These are phyloP conservation scores for Echeveria elegans DNA, from an alignment of 164 flowering plant genomes.

Conservation along the genomic window DNA sequence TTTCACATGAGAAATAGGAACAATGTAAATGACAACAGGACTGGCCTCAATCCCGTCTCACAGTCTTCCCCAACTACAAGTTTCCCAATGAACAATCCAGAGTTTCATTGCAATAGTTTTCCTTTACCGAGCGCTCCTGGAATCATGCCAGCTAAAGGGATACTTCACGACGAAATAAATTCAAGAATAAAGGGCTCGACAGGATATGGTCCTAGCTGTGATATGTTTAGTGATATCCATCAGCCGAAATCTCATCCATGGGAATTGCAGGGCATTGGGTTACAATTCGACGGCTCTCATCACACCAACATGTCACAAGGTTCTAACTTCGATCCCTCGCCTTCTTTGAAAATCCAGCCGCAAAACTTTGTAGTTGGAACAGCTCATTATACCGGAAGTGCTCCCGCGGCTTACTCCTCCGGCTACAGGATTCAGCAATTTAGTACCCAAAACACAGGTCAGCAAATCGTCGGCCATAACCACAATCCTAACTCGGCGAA, in stretches of 20 bases:
- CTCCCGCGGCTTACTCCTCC: conserved; percentile 18
- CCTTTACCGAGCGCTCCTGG: conserved; percentile 33
- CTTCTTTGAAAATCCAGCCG: conserved; percentile 34
- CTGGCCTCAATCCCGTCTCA: conserved; percentile 28
- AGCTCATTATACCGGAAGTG: conserved; percentile 14
- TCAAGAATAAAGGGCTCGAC: conserved; percentile 34
- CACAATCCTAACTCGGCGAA: conserved; percentile 17
- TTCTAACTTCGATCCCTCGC: conserved; percentile 17
- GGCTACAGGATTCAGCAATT: conserved; percentile 23
- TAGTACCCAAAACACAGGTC: conserved; percentile 9
- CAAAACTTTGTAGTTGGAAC: conserved; percentile 30
- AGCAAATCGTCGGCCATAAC: conserved; percentile 19
- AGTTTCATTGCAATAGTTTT: conserved; percentile 41
- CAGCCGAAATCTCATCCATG: conserved; percentile 5
- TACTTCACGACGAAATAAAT: conserved; percentile 34
- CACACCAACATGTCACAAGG: conserved; percentile 17
- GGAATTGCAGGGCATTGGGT: conserved; percentile 6
- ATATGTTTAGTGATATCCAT: conserved; percentile 33
- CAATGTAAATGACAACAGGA: conserved; percentile 20
- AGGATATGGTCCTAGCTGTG: conserved; percentile 41
- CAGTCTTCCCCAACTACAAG: conserved; percentile 34
- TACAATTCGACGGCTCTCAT: conserved; percentile 9
- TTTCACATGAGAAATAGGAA: conserved; percentile 25
- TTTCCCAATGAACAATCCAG: conserved; percentile 33
- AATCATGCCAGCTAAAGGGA: conserved; percentile 26